Base-by-base conservation (phyloP, 768 basidiomycete species). In the Candolleomyces aberdarensis region DNA sequence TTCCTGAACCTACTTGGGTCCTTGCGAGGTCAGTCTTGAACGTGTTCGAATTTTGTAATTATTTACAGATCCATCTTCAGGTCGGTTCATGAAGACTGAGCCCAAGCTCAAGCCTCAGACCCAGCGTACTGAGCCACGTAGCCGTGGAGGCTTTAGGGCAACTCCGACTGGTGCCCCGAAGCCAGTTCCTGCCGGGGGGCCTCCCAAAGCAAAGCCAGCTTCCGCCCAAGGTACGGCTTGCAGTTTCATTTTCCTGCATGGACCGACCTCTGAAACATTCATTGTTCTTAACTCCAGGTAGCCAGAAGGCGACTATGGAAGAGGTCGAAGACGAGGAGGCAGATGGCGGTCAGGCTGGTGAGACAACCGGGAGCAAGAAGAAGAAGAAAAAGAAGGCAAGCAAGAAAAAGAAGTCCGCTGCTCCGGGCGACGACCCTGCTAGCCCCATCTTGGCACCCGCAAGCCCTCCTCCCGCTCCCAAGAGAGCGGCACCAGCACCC, bases 341-440 rank as follows among this genome's bases (percentile, higher is more conserved):
- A 39, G 81, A 56, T 26, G 54, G 80, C 4, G 73, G 71, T 0
- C 57, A 67, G 31, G 51, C 69, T 15, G 26, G 44, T 22, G 26
- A 22, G 36, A 31, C 57, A 0, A 66, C 75, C 2, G 52, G 71
- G 1, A 73, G 78, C 50, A 90, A 91, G 68, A 75, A 74, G 77
- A 91, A 89, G 71, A 89, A 91, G 72, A 87, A 87, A 71, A 88
- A 88, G 74, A 90, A 89, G 65, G 74, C 81, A 20, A 91, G 88
- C 77, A 92, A 90, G 70, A 90, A 87, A 73, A 85, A 83, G 71
- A 82, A 83, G 64, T 57, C 74, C 19, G 60, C 72, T 3, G 62
- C 72, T 5, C 53, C 73, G 40, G 64, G 56, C 17, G 66, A 67
- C 50, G 66, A 55, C 63, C 22, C 68, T 69, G 6, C 65, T 66